A percentile compares a stretch with the other conserved stretches of the same genome.
phyloP scores from a whole-genome alignment of 2,329 filamentous ascomycete species.

The Arthrobotrys sphaeroides region DNA sequence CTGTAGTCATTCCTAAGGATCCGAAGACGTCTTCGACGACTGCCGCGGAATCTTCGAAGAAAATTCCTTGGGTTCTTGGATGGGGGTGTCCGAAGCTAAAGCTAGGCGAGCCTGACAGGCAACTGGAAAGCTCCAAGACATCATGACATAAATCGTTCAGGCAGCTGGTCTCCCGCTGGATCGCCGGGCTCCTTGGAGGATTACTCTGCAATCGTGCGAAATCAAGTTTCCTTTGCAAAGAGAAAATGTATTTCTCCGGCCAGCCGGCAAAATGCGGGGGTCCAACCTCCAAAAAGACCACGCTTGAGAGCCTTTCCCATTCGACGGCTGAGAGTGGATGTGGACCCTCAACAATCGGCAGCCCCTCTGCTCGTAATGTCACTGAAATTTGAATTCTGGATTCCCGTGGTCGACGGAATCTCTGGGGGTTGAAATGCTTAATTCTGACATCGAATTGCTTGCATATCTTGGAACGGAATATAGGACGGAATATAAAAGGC shows the following conservation, averaged over 20 bases:
- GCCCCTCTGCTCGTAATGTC: conserved; percentile 10
- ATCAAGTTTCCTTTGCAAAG: conserved; percentile 49
- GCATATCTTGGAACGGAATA: conserved; percentile 25
- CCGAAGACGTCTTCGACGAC: conserved; percentile 9
- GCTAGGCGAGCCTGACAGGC: conserved; percentile 37
- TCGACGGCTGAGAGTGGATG: not conserved
- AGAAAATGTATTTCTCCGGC: conserved; percentile 29
- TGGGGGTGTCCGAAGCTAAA: conserved; percentile 30
- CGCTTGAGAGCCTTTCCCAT: not conserved
- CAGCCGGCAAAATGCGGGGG: conserved; percentile 53
- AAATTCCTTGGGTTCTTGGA: conserved; percentile 26
- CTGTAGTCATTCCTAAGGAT: conserved; percentile 39
- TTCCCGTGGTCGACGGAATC: conserved; percentile 29
- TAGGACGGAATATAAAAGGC: conserved; percentile 12
- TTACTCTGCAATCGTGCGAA: conserved; percentile 22
- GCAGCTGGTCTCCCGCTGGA: conserved; percentile 31
- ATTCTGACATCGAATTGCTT: conserved; percentile 40
- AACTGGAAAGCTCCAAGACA: conserved; percentile 43
- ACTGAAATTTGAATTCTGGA: conserved; percentile 28
- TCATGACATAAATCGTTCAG: conserved; percentile 44
- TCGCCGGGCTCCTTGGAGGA: conserved; percentile 27
- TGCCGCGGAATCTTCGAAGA: conserved; percentile 20
- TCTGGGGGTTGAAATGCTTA: conserved; percentile 28
- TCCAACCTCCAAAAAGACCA: conserved; percentile 17
- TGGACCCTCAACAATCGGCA: conserved; percentile 26